phyloP scores from a whole-genome alignment of 805 yeast genomes.

The Saccharomycopsis vini region DNA sequence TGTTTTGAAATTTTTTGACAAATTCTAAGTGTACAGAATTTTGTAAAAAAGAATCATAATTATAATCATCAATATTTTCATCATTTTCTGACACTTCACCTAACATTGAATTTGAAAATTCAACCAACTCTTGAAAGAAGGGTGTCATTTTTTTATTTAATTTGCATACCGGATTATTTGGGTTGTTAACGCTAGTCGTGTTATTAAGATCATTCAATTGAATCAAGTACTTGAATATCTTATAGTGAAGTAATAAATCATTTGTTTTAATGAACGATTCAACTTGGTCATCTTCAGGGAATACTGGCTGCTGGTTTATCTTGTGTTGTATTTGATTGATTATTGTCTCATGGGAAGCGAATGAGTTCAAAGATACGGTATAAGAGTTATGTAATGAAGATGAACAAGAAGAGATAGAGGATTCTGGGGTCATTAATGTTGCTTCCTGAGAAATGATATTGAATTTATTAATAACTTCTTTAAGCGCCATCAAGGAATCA shows the following conservation, averaged over 20 bases:
- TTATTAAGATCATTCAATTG: not conserved
- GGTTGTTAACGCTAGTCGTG: not conserved
- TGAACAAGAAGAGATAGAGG: not conserved
- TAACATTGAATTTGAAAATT: constrained; percentile 6
- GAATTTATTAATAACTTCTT: not conserved
- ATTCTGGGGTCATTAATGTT: too few relatives aligned
- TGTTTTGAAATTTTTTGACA: constrained; percentile 1
- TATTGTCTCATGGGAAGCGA: not conserved
- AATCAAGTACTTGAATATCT: constrained; percentile 10
- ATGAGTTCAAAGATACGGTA: too few relatives aligned
- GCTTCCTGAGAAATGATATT: not conserved
- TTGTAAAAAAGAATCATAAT: constrained; percentile 8
- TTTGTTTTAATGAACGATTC: constrained; percentile 10
- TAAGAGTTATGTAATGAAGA: not conserved
- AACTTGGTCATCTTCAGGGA: constrained; percentile 1
- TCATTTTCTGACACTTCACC: constrained; percentile 1
- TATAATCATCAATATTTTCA: constrained; percentile 10
- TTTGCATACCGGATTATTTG: not conserved
- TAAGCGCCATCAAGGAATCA: not conserved
- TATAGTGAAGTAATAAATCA: constrained; percentile 17
- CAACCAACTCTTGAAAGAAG: constrained; percentile 8
- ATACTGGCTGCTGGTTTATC: not conserved
- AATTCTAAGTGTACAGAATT: constrained; percentile 7
- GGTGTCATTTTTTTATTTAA: not conserved
- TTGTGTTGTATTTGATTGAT: not conserved